Conservation (phyloP, 805 yeast species). For the Candida koratica region DNA sequence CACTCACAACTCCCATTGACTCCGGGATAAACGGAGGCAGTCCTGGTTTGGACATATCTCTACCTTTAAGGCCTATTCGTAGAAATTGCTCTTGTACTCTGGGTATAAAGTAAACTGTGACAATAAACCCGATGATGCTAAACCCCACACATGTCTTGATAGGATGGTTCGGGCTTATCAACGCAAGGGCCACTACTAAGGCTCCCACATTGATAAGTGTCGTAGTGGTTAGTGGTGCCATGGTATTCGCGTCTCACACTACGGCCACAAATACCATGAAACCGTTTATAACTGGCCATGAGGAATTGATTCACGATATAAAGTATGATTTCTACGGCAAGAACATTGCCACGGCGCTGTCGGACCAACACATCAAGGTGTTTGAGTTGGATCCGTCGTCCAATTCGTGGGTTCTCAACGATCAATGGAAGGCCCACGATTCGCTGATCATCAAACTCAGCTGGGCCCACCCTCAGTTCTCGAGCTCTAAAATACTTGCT, state of each 20-base stretch:
- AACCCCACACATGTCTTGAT: constrained; percentile 62
- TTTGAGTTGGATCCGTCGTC: constrained; percentile 68
- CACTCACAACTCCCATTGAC: constrained; percentile 86
- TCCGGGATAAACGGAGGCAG: constrained; percentile 72
- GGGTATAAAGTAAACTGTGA: constrained; percentile 64
- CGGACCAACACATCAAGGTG: constrained; percentile 90
- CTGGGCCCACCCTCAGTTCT: constrained; percentile 93
- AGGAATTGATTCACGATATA: constrained; percentile 85
- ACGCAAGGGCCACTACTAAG: constrained; percentile 18
- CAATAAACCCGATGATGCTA: constrained; percentile 59
- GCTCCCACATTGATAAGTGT: constrained; percentile 10
- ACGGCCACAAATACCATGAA: too few species aligned
- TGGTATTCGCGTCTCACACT: background rate
- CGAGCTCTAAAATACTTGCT: constrained; percentile 72
- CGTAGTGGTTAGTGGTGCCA: constrained; percentile 1
- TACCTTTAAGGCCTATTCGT: constrained; percentile 78
- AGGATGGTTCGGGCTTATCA: constrained; percentile 42
- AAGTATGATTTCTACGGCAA: constrained; percentile 91
- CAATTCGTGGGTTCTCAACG: constrained; percentile 78
- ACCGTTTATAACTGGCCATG: constrained; percentile 87
- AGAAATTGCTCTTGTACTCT: constrained; percentile 61
- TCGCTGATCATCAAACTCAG: constrained; percentile 74
- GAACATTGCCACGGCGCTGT: constrained; percentile 89
- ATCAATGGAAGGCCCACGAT: constrained; percentile 95
- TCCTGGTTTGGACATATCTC: constrained; percentile 73